Percentiles rank a stretch among this genome's conserved stretches.
These are phyloP conservation scores for Mesembryanthemum crystallinum DNA, from an alignment of 148 eudicot genomes.

Conservation along the genomic window DNA sequence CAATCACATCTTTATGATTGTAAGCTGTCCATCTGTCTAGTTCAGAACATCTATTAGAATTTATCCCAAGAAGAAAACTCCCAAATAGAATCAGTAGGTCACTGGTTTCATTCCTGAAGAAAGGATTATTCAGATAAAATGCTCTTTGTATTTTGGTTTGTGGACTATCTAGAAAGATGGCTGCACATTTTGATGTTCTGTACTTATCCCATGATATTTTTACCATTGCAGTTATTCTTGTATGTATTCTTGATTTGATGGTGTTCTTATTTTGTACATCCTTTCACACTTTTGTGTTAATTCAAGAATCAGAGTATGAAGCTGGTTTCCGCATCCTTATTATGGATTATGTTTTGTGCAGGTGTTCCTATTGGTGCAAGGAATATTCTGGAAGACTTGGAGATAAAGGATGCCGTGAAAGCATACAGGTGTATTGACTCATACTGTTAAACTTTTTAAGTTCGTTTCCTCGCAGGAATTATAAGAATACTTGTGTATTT, in stretches of 20 bases:
- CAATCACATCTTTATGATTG: not conserved
- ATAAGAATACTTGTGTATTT: too few relatives aligned
- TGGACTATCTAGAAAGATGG: not conserved
- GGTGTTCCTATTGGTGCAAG: constrained; percentile 82
- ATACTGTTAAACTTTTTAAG: not conserved
- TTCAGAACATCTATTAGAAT: not conserved
- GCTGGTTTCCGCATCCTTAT: constrained; percentile 3
- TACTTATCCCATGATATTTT: not conserved
- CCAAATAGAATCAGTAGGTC: not conserved
- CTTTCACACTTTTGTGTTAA: not conserved
- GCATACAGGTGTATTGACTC: constrained; percentile 50
- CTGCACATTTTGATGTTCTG: not conserved
- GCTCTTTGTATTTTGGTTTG: not conserved
- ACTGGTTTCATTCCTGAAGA: not conserved
- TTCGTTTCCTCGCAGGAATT: too few relatives aligned
- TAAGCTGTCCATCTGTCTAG: not conserved
- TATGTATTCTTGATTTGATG: too few relatives aligned
- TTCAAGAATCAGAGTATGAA: not conserved
- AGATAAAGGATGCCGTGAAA: constrained; percentile 87
- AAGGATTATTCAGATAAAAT: not conserved
- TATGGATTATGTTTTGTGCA: constrained; percentile 22
- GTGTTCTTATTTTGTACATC: too few relatives aligned
- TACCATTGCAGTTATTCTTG: not conserved
- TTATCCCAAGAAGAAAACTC: not conserved
- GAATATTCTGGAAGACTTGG: constrained; percentile 83